Evolutionary conservation across 2,329 filamentous ascomycete species (phyloP), one percentile per base, ranked within the genome.

Genomic region (Apiospora arundinis): DNA sequence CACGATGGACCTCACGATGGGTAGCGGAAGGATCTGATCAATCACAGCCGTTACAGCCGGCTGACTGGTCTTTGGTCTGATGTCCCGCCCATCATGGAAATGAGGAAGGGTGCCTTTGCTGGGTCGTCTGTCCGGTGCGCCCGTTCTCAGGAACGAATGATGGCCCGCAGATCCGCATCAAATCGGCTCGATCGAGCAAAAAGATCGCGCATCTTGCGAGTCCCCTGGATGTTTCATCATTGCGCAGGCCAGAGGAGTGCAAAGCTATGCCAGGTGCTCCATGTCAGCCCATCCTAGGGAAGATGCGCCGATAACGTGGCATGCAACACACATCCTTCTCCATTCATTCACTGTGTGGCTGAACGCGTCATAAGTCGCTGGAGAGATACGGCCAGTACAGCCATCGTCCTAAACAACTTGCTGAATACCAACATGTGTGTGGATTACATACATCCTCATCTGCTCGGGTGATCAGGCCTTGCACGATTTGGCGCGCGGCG

Each of bases 131-230:
- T 18, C 18, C 28, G 32, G 32, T 60, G 52, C 16, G 21, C 28
- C 49, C n/a, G n/a, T 32, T 63, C 56, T 37, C 56, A 14, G 37
- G 32, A 63, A 63, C 32, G 56, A 63, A 63, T 63, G 56, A 63
- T 40, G 32, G 21, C 56, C 56, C 32, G 18, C 32, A 40, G 56
- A 63, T 63, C 56, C 56, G 56, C 56, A 63, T 40, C 18, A n/a
- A 40, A n/a, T 63, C 32, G 21, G 18, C 56, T 40, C 56, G 56
- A 63, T 63, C 32, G 32, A 63, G 56, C 32, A 40, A 18, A 37
- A 60, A 7, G 56, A 40, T 63, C 21, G 56, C 3, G 56, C 32
- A 63, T 63, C 32, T 40, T 28, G 18, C 32, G 56, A n/a, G 28
- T 63, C 56, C 56, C 56, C 21, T 63, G 5, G 6, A 14, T 40